These are phyloP conservation scores for Brassica juncea DNA, from an alignment of 345 rosid species.

Conservation along the genomic window DNA sequence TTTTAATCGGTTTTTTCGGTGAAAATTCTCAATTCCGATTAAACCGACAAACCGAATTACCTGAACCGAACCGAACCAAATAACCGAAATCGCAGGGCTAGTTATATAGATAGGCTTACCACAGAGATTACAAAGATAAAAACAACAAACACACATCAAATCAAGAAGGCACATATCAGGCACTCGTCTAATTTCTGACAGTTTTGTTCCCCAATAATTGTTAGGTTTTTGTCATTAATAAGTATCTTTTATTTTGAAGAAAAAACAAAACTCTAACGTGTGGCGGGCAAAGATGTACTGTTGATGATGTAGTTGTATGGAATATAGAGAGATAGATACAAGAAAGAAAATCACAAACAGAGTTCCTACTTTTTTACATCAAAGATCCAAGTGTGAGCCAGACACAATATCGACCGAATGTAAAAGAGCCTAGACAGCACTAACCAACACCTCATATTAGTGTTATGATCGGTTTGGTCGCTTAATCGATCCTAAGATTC, in stretches of 20 bases:
- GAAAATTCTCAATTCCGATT: too few species aligned
- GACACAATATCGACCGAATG: neutral
- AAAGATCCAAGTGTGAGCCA: neutral
- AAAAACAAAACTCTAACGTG: neutral
- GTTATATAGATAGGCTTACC: neutral
- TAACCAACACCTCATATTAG: neutral
- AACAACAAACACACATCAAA: constrained; percentile 2
- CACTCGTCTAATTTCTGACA: constrained; percentile 18
- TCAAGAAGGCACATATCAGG: neutral
- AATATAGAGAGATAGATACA: neutral
- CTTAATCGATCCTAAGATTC: neutral
- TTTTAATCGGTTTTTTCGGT: too few species aligned
- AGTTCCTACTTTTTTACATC: neutral
- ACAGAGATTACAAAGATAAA: neutral
- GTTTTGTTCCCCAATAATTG: constrained; percentile 26
- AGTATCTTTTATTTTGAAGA: neutral
- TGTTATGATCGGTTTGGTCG: neutral
- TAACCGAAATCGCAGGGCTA: too few species aligned
- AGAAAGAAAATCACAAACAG: neutral
- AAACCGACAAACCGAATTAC: too few species aligned
- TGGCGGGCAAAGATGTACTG: neutral
- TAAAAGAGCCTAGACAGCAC: neutral
- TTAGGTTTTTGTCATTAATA: neutral
- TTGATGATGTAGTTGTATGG: neutral
- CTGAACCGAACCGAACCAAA: too few species aligned